These are phyloP conservation scores for Solanum tarijense DNA, from an alignment of 257 asterid species.

Conservation along the genomic window DNA sequence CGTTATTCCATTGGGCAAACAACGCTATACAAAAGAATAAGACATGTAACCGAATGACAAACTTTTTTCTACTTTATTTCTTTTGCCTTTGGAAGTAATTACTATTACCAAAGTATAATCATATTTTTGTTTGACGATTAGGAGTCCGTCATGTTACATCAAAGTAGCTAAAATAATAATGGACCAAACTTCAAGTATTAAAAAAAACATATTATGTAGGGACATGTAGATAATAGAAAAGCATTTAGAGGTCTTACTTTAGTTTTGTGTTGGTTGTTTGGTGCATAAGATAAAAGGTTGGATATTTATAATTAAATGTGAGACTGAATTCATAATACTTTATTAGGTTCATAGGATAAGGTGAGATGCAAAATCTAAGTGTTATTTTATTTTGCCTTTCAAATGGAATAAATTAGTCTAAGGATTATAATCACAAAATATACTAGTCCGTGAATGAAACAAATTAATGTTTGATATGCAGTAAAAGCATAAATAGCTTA, in stretches of 20 bases:
- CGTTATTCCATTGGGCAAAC: neutral
- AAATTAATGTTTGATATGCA: neutral
- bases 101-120: neutral
- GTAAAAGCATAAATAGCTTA: neutral
- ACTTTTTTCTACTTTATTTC: neutral
- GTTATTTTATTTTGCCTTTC: neutral
- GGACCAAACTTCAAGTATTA: neutral
- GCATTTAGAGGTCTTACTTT: neutral
- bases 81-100: neutral
- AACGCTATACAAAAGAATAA: neutral
- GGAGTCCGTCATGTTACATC: neutral
- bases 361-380: neutral
- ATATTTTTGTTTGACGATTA: neutral
- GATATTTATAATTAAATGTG: neutral
- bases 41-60: neutral
- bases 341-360: neutral
- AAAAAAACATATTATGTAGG: neutral
- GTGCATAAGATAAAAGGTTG: neutral
- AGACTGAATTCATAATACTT: neutral
- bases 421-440: neutral
- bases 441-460: accelerated
- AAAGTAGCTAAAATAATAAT: neutral
- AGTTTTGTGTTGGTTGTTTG: neutral
- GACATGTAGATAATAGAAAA: neutral
- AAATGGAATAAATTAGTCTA: neutral